Percentiles rank a stretch among this genome's conserved stretches.
phyloP scores from a whole-genome alignment of 2,329 filamentous ascomycete genomes.

The Orbilia brochopaga region DNA sequence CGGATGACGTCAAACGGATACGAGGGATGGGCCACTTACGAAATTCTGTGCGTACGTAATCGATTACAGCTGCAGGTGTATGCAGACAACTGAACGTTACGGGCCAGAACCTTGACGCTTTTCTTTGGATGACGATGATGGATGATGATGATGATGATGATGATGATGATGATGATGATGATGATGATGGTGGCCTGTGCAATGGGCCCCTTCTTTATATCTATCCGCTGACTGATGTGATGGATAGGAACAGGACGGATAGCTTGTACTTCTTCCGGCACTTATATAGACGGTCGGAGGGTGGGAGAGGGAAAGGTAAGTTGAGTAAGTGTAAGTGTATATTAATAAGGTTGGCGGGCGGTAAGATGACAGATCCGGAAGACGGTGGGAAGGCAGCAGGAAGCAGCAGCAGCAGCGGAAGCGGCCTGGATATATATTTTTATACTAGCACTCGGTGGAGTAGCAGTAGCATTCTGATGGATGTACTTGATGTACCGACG shows the following conservation, averaged over 20 bases:
- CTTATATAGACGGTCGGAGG: not conserved
- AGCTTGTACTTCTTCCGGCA: too few relatives aligned
- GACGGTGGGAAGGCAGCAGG: slow-evolving; percentile 14
- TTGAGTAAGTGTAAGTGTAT: not conserved
- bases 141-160: not conserved
- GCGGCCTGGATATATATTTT: too few relatives aligned
- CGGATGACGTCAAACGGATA: too few relatives aligned
- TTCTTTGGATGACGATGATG: too few relatives aligned
- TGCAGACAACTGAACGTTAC: too few relatives aligned
- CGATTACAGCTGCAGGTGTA: too few relatives aligned
- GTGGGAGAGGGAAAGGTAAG: not conserved
- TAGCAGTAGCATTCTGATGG: too few relatives aligned
- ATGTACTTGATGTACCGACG: too few relatives aligned
- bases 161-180: not conserved
- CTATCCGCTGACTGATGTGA: not conserved
- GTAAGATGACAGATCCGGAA: slow-evolving; percentile 42
- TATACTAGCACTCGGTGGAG: too few relatives aligned
- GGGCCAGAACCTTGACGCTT: too few relatives aligned
- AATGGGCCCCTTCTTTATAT: not conserved
- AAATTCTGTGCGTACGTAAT: too few relatives aligned
- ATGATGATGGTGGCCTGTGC: not conserved
- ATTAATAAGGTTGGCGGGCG: slow-evolving; percentile 28
- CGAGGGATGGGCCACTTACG: too few relatives aligned
- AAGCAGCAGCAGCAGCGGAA: not conserved
- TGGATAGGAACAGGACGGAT: not conserved